Base-by-base conservation (phyloP, 441 rosid genomes). In the Geranium incanum region DNA sequence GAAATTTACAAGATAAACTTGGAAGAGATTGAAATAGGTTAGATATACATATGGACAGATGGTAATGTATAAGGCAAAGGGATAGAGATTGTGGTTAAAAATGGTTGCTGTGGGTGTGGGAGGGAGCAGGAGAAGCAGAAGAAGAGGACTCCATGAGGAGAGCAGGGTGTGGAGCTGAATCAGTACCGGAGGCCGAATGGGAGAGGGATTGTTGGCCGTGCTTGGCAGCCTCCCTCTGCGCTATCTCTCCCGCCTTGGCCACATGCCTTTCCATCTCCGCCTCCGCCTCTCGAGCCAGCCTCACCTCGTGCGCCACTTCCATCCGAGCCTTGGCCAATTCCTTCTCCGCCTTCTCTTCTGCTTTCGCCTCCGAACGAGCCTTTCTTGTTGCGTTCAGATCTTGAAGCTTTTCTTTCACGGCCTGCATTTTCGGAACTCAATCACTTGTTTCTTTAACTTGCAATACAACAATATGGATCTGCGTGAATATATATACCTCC, bases 271-370 rank as follows among this genome's bases (percentile, higher is more conserved):
- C 82, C 89, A 83, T 86, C 23, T 77, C 71, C 1, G 85, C 90
- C 67, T 86, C 84, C 3, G 88, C 90, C 70, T 80, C 90, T 69
- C 5, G 80, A 5, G 90, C 86, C 79, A 81, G 8, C 38, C 86
- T 79, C 4, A 81, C 83, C 79, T 86, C 88, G 5, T 80, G 85
- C 28, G 90, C 90, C 8, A 84, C 55, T 3, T 72, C 81, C 71
- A 69, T n/a, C 68, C 83, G 76, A 0, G 85, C 82, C 78, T 81
- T 84, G 9, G 82, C 83, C 19, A 74, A 3, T 0, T 83, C 85
- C 78, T 80, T 83, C 78, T 84, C 83, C 18, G 74, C 84, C 88
- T 86, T 78, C 66, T 86, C 87, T 75, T 76, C 84, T 0, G 78
- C 82, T 72, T 65, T 82, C 23, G 85, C 85, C 7, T 81, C 83